Evolutionary conservation across 495 filamentous ascomycete genomes (phyloP).

Genomic region (Penicillium argentinense): DNA sequence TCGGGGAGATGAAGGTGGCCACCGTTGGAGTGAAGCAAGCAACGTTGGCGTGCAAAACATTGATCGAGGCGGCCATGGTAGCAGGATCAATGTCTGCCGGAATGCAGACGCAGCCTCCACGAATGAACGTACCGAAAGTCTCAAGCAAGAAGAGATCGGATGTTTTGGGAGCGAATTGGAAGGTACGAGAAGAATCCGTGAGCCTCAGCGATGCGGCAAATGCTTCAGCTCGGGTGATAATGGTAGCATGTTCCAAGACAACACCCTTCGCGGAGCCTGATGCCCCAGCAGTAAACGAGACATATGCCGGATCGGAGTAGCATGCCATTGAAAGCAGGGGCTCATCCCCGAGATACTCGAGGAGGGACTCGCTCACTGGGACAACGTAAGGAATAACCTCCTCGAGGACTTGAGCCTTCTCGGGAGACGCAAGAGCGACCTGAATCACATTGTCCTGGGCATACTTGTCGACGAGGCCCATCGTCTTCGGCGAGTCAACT

Average conservation of each 20-base stretch:
- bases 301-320: conserved; percentile 39
- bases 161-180: conserved; percentile 56
- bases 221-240: conserved; percentile 45
- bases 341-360: conserved; percentile 34
- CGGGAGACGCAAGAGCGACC: conserved; percentile 44
- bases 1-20: conserved; percentile 45
- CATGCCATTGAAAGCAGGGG: conserved; percentile 12
- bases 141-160: conserved; percentile 45
- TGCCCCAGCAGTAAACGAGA: conserved; percentile 56
- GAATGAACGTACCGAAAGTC: conserved; percentile 37
- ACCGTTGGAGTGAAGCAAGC: conserved; percentile 46
- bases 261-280: conserved; percentile 41
- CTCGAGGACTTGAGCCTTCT: conserved; percentile 36
- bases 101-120: conserved; percentile 49
- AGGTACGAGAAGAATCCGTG: conserved; percentile 49
- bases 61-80: conserved; percentile 33
- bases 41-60: conserved; percentile 31
- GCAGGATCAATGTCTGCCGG: conserved; percentile 29
- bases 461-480: conserved; percentile 34
- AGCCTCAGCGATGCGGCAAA: conserved; percentile 49
- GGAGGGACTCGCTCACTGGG: conserved; percentile 35
- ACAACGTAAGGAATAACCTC: conserved; percentile 42
- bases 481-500: conserved; percentile 22
- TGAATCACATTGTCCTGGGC: conserved; percentile 39
- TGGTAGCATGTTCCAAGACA: conserved; percentile 37